A percentile compares a stretch with the other conserved stretches of the same genome.
Evolutionary conservation across 2,329 filamentous ascomycete species (phyloP).

Genomic region (Ophiostoma tasmaniense): DNA sequence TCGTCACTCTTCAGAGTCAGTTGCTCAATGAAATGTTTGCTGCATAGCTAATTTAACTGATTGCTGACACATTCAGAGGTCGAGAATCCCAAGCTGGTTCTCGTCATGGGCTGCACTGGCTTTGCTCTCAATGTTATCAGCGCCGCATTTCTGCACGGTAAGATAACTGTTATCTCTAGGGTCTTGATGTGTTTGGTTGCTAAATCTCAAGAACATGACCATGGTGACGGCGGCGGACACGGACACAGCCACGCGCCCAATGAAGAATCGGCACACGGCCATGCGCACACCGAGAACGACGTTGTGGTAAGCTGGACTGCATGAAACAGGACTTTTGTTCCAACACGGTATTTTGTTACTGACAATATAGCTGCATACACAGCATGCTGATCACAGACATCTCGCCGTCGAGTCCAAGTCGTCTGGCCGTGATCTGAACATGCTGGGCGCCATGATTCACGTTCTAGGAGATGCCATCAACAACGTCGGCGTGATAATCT

Average conservation of each 20-base stretch:
- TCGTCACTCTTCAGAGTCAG: conserved; percentile 48
- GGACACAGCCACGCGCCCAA: conserved; percentile 16
- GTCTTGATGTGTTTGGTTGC: not conserved
- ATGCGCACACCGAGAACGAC: conserved; percentile 19
- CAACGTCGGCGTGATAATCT: conserved; percentile 66
- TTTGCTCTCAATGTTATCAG: conserved; percentile 60
- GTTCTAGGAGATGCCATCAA: conserved; percentile 66
- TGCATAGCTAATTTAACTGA: not conserved
- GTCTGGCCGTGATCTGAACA: conserved; percentile 54
- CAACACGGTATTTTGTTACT: no score
- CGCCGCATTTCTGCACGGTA: conserved; percentile 56
- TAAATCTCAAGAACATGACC: conserved; percentile 13
- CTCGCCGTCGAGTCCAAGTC: conserved; percentile 25
- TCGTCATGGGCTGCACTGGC: conserved; percentile 62
- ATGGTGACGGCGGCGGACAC: conserved; percentile 26
- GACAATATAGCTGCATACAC: conserved; percentile 19
- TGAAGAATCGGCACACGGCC: conserved; percentile 19
- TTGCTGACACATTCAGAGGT: conserved; percentile 34
- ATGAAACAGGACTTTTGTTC: no score
- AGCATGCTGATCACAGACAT: conserved; percentile 45
- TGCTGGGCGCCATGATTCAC: conserved; percentile 62
- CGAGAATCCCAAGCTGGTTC: conserved; percentile 54
- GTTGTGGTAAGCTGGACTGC: not conserved
- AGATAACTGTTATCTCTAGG: not conserved
- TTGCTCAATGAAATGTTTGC: not conserved